These are phyloP conservation scores for Ogataea philodendri DNA, from an alignment of 805 yeast genomes.

Conservation along the genomic window DNA sequence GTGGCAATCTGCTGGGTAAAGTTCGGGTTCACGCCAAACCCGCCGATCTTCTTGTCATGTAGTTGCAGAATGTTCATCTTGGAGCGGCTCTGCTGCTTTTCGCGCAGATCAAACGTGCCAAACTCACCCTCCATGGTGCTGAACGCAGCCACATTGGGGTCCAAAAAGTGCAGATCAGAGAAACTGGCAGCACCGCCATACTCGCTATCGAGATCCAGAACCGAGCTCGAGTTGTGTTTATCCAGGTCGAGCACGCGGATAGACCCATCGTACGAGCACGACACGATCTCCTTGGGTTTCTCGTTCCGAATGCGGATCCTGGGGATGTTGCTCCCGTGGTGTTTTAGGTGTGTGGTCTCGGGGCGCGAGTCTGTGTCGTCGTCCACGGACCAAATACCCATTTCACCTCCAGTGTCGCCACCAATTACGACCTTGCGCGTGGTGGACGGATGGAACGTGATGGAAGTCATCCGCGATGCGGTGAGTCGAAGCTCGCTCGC, in stretches of 20 bases:
- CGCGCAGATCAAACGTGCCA: constrained; percentile 67
- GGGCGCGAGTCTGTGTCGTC: constrained; percentile 41
- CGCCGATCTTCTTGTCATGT: constrained; percentile 91
- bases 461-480: constrained; percentile 68
- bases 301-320: constrained; percentile 50
- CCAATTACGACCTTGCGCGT: constrained; percentile 67
- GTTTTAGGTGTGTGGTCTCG: constrained; percentile 60
- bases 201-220: constrained; percentile 54
- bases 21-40: constrained; percentile 75
- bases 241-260: constrained; percentile 69
- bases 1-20: constrained; percentile 69
- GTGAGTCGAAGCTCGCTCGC: constrained; percentile 73
- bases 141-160: constrained; percentile 59
- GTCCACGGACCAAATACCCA: constrained; percentile 86
- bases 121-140: constrained; percentile 82
- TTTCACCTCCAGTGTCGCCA: constrained; percentile 84
- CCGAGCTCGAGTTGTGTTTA: constrained; percentile 57
- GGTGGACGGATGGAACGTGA: constrained; percentile 72
- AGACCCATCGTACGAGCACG: constrained; percentile 87
- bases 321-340: constrained; percentile 75
- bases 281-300: constrained; percentile 50
- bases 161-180: constrained; percentile 66
- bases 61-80: constrained; percentile 49
- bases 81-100: constrained; percentile 12
- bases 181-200: constrained; percentile 61